Conservation (phyloP, 306 rosid species). For the Lathyrus sativus region DNA sequence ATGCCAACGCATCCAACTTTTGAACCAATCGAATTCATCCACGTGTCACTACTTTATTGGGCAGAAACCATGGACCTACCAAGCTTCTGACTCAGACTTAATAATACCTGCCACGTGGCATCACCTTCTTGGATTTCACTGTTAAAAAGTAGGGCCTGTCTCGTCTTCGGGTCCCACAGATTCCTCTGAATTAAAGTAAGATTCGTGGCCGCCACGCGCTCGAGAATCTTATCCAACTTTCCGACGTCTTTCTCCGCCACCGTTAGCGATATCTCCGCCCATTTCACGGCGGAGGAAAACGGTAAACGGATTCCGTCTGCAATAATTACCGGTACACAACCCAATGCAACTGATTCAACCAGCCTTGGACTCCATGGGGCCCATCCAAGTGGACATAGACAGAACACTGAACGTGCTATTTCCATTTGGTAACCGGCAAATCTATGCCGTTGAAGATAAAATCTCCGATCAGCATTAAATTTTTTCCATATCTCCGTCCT, state of each 20-base stretch:
- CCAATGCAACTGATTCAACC: constrained; percentile 78
- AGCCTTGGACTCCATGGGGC: constrained; percentile 99
- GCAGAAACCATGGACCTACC: constrained; percentile 53
- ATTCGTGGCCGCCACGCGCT: constrained; percentile 80
- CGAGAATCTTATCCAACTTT: constrained; percentile 56
- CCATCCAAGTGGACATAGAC: constrained; percentile 94
- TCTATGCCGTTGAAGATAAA: constrained; percentile 68
- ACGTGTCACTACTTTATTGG: constrained; percentile 46
- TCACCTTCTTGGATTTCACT: constrained; percentile 59
- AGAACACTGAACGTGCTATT: constrained; percentile 71
- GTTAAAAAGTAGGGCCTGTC: constrained; percentile 64
- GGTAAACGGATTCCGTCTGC: constrained; percentile 83
- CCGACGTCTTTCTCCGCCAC: constrained; percentile 84
- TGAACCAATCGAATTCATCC: not conserved
- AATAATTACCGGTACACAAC: constrained; percentile 86
- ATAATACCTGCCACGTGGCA: constrained; percentile 87
- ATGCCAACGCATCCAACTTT: constrained; percentile 19
- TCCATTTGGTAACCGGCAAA: constrained; percentile 86
- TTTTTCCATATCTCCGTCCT: constrained; percentile 78
- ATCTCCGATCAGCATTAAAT: constrained; percentile 63
- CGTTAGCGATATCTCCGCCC: constrained; percentile 77
- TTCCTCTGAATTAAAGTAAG: constrained; percentile 65
- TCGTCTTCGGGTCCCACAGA: constrained; percentile 61
- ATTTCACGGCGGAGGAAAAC: constrained; percentile 56
- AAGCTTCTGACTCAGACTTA: constrained; percentile 47